Conservation (phyloP, 306 rosid species). For the Parietaria judaica region DNA sequence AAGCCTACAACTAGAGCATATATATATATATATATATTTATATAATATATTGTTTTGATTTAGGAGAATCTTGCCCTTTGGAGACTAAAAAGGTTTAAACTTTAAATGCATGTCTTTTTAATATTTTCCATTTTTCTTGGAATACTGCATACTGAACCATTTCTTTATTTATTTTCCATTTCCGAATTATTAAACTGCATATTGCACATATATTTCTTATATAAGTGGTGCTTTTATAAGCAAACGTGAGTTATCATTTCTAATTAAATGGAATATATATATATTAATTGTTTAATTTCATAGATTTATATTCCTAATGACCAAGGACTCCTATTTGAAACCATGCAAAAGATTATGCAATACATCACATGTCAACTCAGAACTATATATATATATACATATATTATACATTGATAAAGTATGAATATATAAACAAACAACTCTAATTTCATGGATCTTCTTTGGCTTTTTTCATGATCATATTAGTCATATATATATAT, state of each 20-base stretch:
- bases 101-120: slow-evolving; percentile 1
- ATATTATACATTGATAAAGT: no score
- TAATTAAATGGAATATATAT: neutral
- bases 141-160: slow-evolving; percentile 10
- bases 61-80: slow-evolving; percentile 6
- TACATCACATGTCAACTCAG: no score
- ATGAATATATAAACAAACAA: neutral
- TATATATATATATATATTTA: no score
- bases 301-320: no score
- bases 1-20: neutral
- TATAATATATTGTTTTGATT: neutral
- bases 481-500: neutral
- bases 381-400: no score
- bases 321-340: no score
- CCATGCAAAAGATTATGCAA: no score
- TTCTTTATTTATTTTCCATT: no score
- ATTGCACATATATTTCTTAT: neutral
- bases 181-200: no score
- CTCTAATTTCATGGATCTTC: neutral
- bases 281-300: neutral
- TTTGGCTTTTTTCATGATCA: neutral
- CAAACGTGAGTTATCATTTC: neutral
- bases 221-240: neutral
- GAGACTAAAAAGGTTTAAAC: neutral
- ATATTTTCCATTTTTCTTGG: neutral